Base-by-base conservation (phyloP, 169 alveolate genomes). In the Eimeria maxima region DNA sequence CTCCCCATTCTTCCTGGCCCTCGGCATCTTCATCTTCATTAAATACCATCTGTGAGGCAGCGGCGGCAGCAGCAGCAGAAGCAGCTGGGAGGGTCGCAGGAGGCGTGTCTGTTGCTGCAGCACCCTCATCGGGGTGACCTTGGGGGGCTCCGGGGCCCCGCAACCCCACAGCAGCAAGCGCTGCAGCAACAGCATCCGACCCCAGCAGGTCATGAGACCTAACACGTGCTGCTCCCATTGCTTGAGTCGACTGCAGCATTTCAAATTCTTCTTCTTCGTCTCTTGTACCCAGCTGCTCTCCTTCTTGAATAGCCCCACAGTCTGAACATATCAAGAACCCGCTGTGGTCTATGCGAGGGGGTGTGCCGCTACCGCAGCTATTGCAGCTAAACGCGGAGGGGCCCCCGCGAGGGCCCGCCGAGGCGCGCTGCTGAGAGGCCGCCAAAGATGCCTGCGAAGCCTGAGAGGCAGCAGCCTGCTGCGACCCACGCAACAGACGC, bases 181-280 rank as follows among this genome's bases (percentile, higher is more conserved):
- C 91, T 20, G 91, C 91, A 83, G 91, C 91, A 47, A 83, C 91
- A 11, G 91, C 91, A 38, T 83, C 91, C 11, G 91, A 24, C 53
- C 91, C 91, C 38, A 83, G 4, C 91, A 55, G 10, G 8, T 83
- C 91, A 16, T 16, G 16, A 1, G 71, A 55, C 44, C 90, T 57
- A 47, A 83, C 45, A 4, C 91, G 73, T 7, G 91, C 71, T 7
- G 67, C 20, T 16, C 91, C 91, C 91, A 83, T 83, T 11, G 91
- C 91, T 4, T 44, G 55, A 27, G 47, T 83, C 3, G 91, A 38
- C 27, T 83, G 91, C 91, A 83, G 91, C 73, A 83, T 22, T 18
- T 27, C 74, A 20, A 53, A 83, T 22, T 50, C 53, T 18, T 20
- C 91, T 55, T 83, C 91, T 55, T 83, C 91, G 29, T 83, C 91